Conservation (phyloP, 176 grass and related monocot species). For the Puya raimondii region DNA sequence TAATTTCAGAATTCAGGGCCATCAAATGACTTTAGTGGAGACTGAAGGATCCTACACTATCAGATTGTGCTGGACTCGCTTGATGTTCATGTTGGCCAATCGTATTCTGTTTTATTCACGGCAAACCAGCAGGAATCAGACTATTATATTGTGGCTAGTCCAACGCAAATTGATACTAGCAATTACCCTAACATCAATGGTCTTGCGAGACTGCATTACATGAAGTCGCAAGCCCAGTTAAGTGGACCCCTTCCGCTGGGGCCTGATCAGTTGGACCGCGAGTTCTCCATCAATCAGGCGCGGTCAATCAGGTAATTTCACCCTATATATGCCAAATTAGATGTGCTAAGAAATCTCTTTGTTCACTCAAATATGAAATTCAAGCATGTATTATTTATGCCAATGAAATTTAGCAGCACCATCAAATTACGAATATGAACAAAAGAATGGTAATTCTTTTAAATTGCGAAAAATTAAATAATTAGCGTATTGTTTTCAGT, state of each 20-base stretch:
- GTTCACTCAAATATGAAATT: no score
- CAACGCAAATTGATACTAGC: constrained; percentile 7
- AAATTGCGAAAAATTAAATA: no score
- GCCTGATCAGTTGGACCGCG: constrained; percentile 7
- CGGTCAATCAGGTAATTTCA: neutral
- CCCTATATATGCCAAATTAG: neutral
- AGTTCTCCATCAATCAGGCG: constrained; percentile 3
- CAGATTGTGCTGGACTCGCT: constrained; percentile 8
- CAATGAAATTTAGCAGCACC: no score
- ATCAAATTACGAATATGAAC: no score
- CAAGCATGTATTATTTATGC: no score
- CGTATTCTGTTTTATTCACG: constrained; percentile 7
- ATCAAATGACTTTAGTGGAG: constrained; percentile 9
- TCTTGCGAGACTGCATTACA: neutral
- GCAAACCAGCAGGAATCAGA: constrained; percentile 8
- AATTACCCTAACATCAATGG: constrained; percentile 8
- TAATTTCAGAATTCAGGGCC: constrained; percentile 11
- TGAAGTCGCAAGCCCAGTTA: neutral
- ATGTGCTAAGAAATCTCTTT: neutral
- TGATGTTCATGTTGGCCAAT: constrained; percentile 6
- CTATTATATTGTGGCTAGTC: constrained; percentile 11
- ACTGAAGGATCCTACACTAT: constrained; percentile 12
- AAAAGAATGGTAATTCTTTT: no score
- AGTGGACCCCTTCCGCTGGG: neutral
- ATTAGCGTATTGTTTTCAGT: no score